These are phyloP conservation scores for Echria macrotheca DNA, from an alignment of 495 filamentous ascomycete genomes.

Conservation along the genomic window DNA sequence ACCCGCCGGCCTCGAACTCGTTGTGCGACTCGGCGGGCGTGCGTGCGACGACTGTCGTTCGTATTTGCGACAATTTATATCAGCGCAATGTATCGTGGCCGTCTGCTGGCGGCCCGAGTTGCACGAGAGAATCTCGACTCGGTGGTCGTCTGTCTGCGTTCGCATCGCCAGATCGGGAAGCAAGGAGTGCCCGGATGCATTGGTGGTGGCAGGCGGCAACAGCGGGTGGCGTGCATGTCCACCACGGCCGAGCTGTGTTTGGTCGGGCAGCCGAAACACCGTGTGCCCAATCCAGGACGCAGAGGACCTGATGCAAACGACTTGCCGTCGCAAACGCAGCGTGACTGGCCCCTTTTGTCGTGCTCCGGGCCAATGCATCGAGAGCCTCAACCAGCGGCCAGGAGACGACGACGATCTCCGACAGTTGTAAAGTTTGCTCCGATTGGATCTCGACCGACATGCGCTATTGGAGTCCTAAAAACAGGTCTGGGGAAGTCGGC, in stretches of 20 bases:
- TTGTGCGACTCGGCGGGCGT: too few species aligned
- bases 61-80: slow-evolving; percentile 1
- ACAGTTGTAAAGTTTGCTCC: background rate
- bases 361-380: background rate
- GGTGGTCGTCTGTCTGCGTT: too few species aligned
- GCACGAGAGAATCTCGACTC: background rate
- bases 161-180: too few species aligned
- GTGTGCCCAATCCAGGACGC: background rate
- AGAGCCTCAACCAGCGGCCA: slow-evolving; percentile 15
- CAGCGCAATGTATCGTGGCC: slow-evolving; percentile 1
- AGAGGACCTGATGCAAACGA: slow-evolving; percentile 12
- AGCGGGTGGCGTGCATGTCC: slow-evolving; percentile 13
- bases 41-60: background rate
- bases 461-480: background rate
- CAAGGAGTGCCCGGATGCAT: too few species aligned
- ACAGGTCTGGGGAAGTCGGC: too few species aligned
- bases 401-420: slow-evolving; percentile 2
- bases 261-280: background rate
- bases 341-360: slow-evolving; percentile 4
- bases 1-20: background rate
- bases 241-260: slow-evolving; percentile 2
- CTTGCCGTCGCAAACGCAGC: slow-evolving; percentile 14
- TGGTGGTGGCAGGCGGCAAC: too few species aligned
- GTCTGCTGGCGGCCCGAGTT: background rate
- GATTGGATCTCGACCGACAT: slow-evolving; percentile 6